phyloP scores from a whole-genome alignment of 2,329 filamentous ascomycete genomes.

The Teratosphaeria gauchensis region DNA sequence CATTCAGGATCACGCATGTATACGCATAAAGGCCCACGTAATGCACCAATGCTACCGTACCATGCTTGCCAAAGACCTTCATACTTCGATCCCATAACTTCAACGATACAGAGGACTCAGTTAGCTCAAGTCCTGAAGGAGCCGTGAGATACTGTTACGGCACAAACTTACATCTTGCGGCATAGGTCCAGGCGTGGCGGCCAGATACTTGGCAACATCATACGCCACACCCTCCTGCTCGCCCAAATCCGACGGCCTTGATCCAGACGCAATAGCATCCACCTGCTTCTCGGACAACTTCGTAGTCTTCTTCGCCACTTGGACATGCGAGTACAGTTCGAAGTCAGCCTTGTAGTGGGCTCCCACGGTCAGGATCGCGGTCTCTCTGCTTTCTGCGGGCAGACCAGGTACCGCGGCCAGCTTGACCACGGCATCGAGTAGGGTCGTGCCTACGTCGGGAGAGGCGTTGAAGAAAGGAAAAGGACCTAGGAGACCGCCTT shows the following conservation, averaged over 20 bases:
- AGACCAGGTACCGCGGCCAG: conserved; percentile 8
- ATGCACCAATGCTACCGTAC: conserved; percentile 11
- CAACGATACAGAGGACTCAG: conserved; percentile 3
- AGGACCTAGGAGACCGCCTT: conserved; percentile 11
- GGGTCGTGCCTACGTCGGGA: conserved; percentile 4
- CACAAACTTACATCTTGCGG: background rate
- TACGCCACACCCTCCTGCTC: conserved; percentile 12
- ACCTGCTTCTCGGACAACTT: conserved; percentile 8
- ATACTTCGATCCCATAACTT: conserved; percentile 11
- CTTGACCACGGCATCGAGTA: conserved; percentile 2
- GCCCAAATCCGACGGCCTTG: conserved; percentile 13
- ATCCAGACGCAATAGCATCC: conserved; percentile 6
- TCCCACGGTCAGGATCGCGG: conserved; percentile 14
- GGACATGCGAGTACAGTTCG: conserved; percentile 15
- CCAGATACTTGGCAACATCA: conserved; percentile 14
- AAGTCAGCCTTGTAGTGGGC: conserved; percentile 11
- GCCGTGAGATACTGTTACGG: background rate
- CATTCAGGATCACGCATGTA: conserved; percentile 15
- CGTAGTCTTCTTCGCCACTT: conserved; percentile 8
- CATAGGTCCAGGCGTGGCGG: conserved; percentile 9
- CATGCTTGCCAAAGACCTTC: conserved; percentile 14
- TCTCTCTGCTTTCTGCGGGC: conserved; percentile 12
- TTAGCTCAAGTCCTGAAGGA: background rate
- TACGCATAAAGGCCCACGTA: conserved; percentile 15
- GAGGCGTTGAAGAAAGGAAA: conserved; percentile 9